These are phyloP conservation scores for Leishmania lainsoni DNA, from an alignment of 208 protist genomes.

Conservation along the genomic window DNA sequence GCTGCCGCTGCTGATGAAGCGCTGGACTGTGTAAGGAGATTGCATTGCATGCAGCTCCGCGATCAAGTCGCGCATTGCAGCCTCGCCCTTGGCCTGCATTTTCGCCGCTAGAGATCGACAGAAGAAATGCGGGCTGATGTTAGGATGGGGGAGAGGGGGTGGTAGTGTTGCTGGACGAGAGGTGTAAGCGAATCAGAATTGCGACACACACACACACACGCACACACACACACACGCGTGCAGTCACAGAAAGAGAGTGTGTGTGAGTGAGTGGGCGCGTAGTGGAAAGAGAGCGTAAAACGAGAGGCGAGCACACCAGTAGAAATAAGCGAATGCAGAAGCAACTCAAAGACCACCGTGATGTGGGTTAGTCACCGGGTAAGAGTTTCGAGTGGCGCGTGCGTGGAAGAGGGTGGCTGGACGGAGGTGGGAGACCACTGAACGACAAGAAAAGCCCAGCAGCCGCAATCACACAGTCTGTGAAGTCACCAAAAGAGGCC, in stretches of 20 bases:
- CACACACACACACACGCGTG: too few relatives aligned
- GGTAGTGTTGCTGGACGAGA: not conserved
- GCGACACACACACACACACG: not conserved
- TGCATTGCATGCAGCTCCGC: slow-evolving; percentile 71
- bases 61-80: slow-evolving; percentile 77
- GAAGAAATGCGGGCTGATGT: not conserved
- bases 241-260: not conserved
- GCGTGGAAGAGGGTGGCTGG: not conserved
- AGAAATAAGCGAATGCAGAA: not conserved
- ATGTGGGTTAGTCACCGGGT: not conserved
- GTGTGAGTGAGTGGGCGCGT: not conserved
- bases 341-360: not conserved
- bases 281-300: slow-evolving; percentile 7
- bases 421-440: not conserved
- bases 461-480: too few relatives aligned
- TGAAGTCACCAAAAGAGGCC: too few relatives aligned
- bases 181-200: not conserved
- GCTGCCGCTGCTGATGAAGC: slow-evolving; percentile 88
- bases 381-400: not conserved
- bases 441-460: too few relatives aligned
- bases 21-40: slow-evolving; percentile 76
- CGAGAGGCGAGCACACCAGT: not conserved
- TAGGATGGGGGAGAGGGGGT: not conserved
- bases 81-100: slow-evolving; percentile 66
- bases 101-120: not conserved